Evolutionary conservation across 2,329 filamentous ascomycete genomes (phyloP).

Genomic region (Sarocladium oryzae): DNA sequence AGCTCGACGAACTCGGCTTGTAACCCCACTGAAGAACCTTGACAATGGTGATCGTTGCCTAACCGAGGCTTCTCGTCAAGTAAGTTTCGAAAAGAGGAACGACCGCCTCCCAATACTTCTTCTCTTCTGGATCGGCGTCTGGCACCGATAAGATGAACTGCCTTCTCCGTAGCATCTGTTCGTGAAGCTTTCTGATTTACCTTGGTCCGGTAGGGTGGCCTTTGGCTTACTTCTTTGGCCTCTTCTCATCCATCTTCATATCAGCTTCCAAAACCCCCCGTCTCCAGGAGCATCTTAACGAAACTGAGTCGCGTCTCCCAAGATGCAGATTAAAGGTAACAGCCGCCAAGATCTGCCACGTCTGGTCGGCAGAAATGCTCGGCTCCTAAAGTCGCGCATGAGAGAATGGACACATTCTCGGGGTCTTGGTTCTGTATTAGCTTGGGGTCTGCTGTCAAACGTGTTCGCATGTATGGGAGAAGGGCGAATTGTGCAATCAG

Average conservation of each 20-base stretch:
- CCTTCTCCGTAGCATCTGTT: neutral
- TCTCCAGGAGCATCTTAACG: neutral
- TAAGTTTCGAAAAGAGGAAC: neutral
- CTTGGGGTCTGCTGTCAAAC: neutral
- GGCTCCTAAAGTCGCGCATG: neutral
- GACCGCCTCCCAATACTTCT: neutral
- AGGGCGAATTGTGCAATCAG: neutral
- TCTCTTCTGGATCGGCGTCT: neutral
- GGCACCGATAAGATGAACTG: neutral
- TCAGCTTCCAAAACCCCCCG: neutral
- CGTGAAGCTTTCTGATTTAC: neutral
- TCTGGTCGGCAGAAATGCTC: neutral
- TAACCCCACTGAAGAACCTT: neutral
- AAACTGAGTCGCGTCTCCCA: neutral
- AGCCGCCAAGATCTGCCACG: neutral
- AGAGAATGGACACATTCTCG: neutral
- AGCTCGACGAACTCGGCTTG: neutral
- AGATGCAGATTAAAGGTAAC: neutral
- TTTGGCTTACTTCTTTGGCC: neutral
- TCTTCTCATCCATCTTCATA: neutral
- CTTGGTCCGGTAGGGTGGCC: neutral
- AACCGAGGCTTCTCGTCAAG: neutral
- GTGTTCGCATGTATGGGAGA: neutral
- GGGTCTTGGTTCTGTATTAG: neutral
- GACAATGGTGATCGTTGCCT: neutral